Conservation (phyloP, 169 alveolate genomes). For the Perkinsus olseni region DNA sequence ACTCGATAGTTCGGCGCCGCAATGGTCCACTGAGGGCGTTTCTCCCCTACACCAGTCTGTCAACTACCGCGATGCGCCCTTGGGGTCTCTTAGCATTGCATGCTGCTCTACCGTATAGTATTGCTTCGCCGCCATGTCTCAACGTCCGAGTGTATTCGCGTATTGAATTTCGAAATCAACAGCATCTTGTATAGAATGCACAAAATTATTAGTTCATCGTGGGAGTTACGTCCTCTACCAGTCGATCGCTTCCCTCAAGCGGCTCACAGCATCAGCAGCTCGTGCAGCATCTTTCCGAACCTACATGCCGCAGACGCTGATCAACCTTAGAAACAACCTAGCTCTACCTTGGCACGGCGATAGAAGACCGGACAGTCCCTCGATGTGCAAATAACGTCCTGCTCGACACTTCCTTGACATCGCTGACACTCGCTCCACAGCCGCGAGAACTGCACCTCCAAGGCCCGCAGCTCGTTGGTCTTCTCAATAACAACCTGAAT, state of each 20-base stretch:
- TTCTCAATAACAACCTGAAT: slow-evolving; percentile 44
- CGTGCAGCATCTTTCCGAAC: neutral
- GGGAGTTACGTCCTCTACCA: neutral
- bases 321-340: slow-evolving; percentile 13
- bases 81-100: too few species aligned
- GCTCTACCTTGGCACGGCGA: slow-evolving; percentile 84
- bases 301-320: neutral
- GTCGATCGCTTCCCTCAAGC: neutral
- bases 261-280: neutral
- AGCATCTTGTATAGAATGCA: too few species aligned
- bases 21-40: too few species aligned
- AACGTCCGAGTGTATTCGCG: too few species aligned
- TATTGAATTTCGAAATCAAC: too few species aligned
- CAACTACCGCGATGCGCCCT: too few species aligned
- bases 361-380: slow-evolving; percentile 98
- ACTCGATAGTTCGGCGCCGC: too few species aligned
- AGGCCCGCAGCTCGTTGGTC: slow-evolving; percentile 62
- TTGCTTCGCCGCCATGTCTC: too few species aligned
- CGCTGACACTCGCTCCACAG: slow-evolving; percentile 95
- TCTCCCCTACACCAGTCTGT: too few species aligned
- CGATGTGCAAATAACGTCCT: slow-evolving; percentile 89
- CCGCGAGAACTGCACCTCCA: slow-evolving; percentile 78
- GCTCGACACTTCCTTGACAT: slow-evolving; percentile 91
- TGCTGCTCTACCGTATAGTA: too few species aligned
- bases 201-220: neutral